These are phyloP conservation scores for Apophysomyces variabilis DNA, from an alignment of 371 early-diverging fungal genomes.

Conservation along the genomic window DNA sequence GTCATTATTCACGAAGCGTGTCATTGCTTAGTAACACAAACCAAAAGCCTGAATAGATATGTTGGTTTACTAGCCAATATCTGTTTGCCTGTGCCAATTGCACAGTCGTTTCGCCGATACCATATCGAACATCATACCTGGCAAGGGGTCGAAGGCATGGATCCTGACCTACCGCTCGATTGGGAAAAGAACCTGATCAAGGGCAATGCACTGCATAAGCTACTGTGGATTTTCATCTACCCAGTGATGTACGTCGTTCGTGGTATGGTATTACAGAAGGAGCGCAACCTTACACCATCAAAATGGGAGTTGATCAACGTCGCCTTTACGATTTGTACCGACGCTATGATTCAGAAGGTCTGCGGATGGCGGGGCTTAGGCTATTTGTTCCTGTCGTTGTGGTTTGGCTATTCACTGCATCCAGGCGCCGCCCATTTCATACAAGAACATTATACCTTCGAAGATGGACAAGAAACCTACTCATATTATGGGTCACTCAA, in stretches of 20 bases:
- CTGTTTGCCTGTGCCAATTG: slow-evolving; percentile 80
- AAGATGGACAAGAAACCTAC: slow-evolving; percentile 96
- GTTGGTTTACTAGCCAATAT: slow-evolving; percentile 87
- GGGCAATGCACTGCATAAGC: slow-evolving; percentile 75
- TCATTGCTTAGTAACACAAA: slow-evolving; percentile 79
- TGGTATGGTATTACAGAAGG: slow-evolving; percentile 73
- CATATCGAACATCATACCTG: slow-evolving; percentile 97
- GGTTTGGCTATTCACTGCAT: slow-evolving; percentile 92
- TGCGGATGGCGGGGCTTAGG: slow-evolving; percentile 74
- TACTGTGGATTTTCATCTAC: slow-evolving; percentile 86
- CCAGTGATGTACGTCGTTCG: slow-evolving; percentile 91
- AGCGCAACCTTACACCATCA: slow-evolving; percentile 67
- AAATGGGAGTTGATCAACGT: slow-evolving; percentile 86
- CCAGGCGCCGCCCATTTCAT: slow-evolving; percentile 97
- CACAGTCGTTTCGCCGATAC: slow-evolving; percentile 89
- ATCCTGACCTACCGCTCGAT: slow-evolving; percentile 93
- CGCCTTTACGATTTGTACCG: slow-evolving; percentile 65
- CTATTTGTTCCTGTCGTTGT: slow-evolving; percentile 81
- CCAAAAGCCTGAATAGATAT: slow-evolving; percentile 77
- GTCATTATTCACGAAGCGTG: slow-evolving; percentile 92
- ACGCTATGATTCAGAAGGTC: slow-evolving; percentile 58
- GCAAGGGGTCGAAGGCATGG: slow-evolving; percentile 94
- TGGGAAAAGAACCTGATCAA: slow-evolving; percentile 84
- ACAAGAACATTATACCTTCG: slow-evolving; percentile 97
- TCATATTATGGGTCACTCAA: slow-evolving; percentile 96